Evolutionary conservation across 768 basidiomycete species (phyloP).

Genomic region (Auriscalpium orientale): DNA sequence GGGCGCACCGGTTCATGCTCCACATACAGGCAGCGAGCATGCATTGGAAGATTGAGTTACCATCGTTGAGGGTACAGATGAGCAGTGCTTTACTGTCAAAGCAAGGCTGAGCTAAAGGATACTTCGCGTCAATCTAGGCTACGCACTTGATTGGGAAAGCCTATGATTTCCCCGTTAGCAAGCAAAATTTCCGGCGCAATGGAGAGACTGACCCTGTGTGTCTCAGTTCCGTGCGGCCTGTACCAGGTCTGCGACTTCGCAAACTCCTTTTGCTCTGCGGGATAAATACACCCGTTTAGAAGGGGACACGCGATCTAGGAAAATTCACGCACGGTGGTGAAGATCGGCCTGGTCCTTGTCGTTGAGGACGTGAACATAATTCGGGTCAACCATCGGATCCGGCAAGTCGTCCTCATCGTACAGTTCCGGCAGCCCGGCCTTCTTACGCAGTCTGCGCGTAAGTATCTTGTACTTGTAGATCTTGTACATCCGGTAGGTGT

Average conservation of each 20-base stretch:
- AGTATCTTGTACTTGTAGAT: conserved; percentile 69
- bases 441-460: conserved; percentile 47
- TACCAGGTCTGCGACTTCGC: conserved; percentile 78
- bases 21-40: conserved; percentile 76
- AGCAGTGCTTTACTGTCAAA: conserved; percentile 49
- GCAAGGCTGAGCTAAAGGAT: not conserved
- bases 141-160: conserved; percentile 63
- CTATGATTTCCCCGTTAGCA: conserved; percentile 34
- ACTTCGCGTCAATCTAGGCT: not conserved
- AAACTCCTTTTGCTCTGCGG: conserved; percentile 59
- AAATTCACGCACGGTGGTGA: conserved; percentile 45
- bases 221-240: conserved; percentile 75
- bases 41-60: conserved; percentile 78
- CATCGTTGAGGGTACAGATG: conserved; percentile 66
- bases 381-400: conserved; percentile 64
- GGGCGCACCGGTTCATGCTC: conserved; percentile 55
- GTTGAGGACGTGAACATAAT: conserved; percentile 64
- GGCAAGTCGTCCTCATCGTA: conserved; percentile 76
- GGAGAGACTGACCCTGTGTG: conserved; percentile 48
- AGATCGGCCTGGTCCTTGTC: conserved; percentile 57
- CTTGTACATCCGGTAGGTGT: conserved; percentile 67
- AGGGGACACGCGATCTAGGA: not conserved
- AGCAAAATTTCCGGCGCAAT: not conserved
- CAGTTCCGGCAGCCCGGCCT: conserved; percentile 58
- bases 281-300: conserved; percentile 2